Conservation (phyloP, 176 grass and related monocot species). For the Oryza australiensis region DNA sequence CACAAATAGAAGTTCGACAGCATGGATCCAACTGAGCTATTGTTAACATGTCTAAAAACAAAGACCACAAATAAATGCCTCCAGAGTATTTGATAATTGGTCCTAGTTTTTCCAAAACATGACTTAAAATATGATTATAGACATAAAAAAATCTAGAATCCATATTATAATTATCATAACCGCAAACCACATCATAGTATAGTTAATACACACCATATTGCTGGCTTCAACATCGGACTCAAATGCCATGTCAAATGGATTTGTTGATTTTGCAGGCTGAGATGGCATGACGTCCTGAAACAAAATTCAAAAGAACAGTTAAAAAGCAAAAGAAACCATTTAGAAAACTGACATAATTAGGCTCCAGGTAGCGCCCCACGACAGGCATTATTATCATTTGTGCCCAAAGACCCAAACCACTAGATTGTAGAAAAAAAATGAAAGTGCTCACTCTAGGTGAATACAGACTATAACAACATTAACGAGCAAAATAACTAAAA, state of each 20-base stretch:
- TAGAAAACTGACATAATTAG: slow-evolving; percentile 9
- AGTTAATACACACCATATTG: slow-evolving; percentile 46
- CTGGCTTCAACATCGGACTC: slow-evolving; percentile 48
- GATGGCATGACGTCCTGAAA: slow-evolving; percentile 49
- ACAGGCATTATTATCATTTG: not conserved
- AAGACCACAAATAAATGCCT: slow-evolving; percentile 1
- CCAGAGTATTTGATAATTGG: not conserved
- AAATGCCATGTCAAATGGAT: slow-evolving; percentile 84
- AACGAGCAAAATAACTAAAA: not conserved
- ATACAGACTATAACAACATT: not conserved
- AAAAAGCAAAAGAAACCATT: not conserved
- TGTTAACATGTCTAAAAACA: not conserved
- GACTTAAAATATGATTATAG: not conserved
- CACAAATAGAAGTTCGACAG: not conserved
- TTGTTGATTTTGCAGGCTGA: slow-evolving; percentile 63
- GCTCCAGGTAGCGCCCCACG: not conserved
- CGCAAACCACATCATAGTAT: not conserved
- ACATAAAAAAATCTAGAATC: slow-evolving; percentile 4
- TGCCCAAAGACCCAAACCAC: not conserved
- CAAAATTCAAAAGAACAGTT: slow-evolving; percentile 32
- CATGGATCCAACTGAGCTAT: not conserved
- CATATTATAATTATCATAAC: not conserved
- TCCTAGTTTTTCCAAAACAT: not conserved
- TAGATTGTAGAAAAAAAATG: slow-evolving; percentile 1
- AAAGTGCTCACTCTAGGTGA: not conserved